Evolutionary conservation across 306 rosid genomes (phyloP), one percentile per base, ranked within the genome.

Genomic region (Corylus avellana): DNA sequence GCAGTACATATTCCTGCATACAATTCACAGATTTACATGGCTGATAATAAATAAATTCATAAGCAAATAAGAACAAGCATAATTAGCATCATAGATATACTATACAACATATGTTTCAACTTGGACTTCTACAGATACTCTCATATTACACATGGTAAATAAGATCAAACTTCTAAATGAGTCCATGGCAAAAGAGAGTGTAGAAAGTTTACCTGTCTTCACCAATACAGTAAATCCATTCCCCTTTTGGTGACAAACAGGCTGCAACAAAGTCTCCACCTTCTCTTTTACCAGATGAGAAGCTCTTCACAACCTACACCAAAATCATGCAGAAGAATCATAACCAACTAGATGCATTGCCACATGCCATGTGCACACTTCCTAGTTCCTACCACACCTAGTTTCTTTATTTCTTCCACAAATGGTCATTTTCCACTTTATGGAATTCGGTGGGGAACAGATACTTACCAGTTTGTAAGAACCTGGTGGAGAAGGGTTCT

Each of bases 221-320:
- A 80, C 99, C 99, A 79, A 96, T 85, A 84, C 98, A 96, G 88
- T 96, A 96, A 83, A 96, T 96, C 99, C 99, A 96, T 86, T 96
- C 99, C 55, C 99, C 99, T 87, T 96, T 96, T 18, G 99, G 97
- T 77, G 99, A 96, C 76, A 96, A 88, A 66, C 97, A 87, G 17
- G 99, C 97, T 11, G 99, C 96, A 61, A 86, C 90, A 70, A 96
- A 96, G 86, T 96, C 99, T 70, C 99, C 99, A 10, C 99, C 99
- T 86, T 96, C 99, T 81, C 96, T 91, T 87, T 96, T 96, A 85
- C 99, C 99, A 55, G 99, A 93, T 74, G 99, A 96, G 86, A 96
- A 96, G 79, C 99, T 96, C 89, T 96, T 93, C 32, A 96, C 99
- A 83, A 96, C 99, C 99, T 93, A 79, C 53, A 56, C 70, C 50